Evolutionary conservation across 768 basidiomycete genomes (phyloP).

Genomic region (Zangia roseola): DNA sequence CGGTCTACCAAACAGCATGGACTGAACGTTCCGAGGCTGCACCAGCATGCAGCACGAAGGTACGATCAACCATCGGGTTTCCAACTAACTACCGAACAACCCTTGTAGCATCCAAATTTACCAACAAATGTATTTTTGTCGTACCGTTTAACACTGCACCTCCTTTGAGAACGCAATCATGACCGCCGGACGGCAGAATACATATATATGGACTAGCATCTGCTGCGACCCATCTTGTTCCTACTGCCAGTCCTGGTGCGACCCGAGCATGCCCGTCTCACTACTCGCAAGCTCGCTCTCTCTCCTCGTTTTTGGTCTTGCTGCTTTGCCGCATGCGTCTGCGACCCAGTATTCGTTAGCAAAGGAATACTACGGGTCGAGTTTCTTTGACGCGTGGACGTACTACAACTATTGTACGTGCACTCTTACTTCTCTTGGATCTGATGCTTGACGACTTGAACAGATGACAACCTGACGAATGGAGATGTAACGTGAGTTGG

Average conservation of each 20-base stretch:
- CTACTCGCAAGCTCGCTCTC: slow-evolving; percentile 1
- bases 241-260: background rate
- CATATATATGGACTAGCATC: slow-evolving; percentile 11
- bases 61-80: background rate
- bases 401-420: slow-evolving; percentile 57
- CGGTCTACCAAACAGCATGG: no score
- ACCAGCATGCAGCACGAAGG: background rate
- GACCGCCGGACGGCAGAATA: background rate
- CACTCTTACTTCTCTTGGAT: background rate
- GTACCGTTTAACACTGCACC: background rate
- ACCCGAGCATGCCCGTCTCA: slow-evolving; percentile 7
- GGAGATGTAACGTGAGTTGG: slow-evolving; percentile 53
- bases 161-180: background rate
- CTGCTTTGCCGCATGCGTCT: slow-evolving; percentile 9
- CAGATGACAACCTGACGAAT: slow-evolving; percentile 70
- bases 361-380: slow-evolving; percentile 56
- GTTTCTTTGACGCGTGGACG: slow-evolving; percentile 68
- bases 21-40: no score
- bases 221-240: background rate
- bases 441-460: background rate
- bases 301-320: slow-evolving; percentile 7
- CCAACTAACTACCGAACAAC: background rate
- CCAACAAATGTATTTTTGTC: background rate
- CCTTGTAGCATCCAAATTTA: no score
- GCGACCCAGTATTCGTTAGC: slow-evolving; percentile 49